phyloP scores from a whole-genome alignment of 192 early-diverging fungal species.

The Chytriomyces sp. region DNA sequence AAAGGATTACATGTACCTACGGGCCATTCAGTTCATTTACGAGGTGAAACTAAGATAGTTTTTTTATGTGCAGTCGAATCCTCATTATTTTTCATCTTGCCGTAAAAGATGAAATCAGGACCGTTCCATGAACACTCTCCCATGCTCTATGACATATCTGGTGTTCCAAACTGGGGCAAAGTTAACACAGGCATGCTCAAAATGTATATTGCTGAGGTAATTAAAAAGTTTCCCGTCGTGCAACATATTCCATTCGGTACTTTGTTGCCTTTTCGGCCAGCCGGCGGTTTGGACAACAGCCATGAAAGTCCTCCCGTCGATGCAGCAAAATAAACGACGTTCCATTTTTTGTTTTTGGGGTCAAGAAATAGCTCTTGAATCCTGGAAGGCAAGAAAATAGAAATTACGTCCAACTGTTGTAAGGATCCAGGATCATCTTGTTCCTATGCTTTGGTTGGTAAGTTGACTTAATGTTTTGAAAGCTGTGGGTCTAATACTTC shows the following conservation, averaged over 20 bases:
- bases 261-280: conserved; percentile 56
- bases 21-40: conserved; percentile 78
- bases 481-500: too few species aligned
- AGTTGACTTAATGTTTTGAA: too few species aligned
- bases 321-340: too few species aligned
- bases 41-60: too few species aligned
- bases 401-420: too few species aligned
- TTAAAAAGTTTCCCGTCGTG: conserved; percentile 77
- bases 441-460: too few species aligned
- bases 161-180: conserved; percentile 70
- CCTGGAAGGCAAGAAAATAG: too few species aligned
- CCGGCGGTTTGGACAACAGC: too few species aligned
- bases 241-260: conserved; percentile 78
- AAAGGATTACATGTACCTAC: conserved; percentile 83
- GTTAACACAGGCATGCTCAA: conserved; percentile 75
- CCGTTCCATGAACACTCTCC: conserved; percentile 80
- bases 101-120: conserved; percentile 59
- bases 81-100: background rate
- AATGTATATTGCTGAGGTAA: conserved; percentile 75
- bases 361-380: background rate
- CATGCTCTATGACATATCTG: conserved; percentile 77
- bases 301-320: too few species aligned
- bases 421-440: too few species aligned
- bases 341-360: too few species aligned
- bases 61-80: too few species aligned